Conservation (phyloP, 495 filamentous ascomycete species). For the Geopyxis carbonaria region DNA sequence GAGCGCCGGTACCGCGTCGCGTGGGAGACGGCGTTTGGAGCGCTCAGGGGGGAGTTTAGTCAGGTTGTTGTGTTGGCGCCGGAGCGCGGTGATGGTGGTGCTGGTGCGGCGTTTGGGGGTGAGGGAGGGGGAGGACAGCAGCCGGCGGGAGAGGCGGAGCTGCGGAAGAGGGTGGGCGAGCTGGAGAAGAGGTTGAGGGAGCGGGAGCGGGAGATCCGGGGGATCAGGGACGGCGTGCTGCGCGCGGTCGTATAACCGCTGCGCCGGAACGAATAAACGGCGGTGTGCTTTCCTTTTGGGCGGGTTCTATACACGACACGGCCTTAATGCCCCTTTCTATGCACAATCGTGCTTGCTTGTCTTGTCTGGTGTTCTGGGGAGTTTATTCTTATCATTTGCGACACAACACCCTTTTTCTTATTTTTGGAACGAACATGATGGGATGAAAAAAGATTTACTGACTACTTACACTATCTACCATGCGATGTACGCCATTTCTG, state of each 20-base stretch:
- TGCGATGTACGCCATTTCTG: too few species aligned
- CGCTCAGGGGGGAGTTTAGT: constrained; percentile 21
- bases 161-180: constrained; percentile 12
- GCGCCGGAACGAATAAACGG: too few species aligned
- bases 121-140: not conserved
- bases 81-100: constrained; percentile 4
- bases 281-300: too few species aligned
- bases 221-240: constrained; percentile 18
- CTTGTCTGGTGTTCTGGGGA: too few species aligned
- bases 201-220: constrained; percentile 16
- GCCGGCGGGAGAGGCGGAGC: not conserved
- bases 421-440: too few species aligned
- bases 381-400: too few species aligned
- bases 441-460: too few species aligned
- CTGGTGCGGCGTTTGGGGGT: not conserved
- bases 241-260: constrained; percentile 20
- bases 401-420: too few species aligned
- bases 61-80: constrained; percentile 14
- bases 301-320: too few species aligned
- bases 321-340: too few species aligned
- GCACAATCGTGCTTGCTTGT: too few species aligned
- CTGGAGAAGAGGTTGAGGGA: constrained; percentile 15
- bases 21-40: constrained; percentile 19
- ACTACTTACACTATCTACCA: too few species aligned
- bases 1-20: constrained; percentile 15